Percentiles rank a stretch among this genome's conserved stretches.
Evolutionary conservation across 352 stramenopile genomes (phyloP).

Genomic region (Globisporangium barbulae): DNA sequence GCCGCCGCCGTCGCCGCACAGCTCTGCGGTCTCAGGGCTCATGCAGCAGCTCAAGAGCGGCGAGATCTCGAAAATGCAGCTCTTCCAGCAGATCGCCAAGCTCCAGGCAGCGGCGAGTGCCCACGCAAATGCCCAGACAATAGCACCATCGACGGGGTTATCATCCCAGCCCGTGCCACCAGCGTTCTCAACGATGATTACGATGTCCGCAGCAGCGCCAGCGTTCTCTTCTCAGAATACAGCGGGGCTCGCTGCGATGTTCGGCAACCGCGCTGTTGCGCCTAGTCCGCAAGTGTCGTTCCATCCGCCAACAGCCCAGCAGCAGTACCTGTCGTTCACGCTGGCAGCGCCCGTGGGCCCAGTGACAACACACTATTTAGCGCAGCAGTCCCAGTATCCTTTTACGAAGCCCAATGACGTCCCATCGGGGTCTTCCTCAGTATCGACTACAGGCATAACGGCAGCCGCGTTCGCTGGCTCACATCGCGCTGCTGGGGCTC

Average conservation of each 20-base stretch:
- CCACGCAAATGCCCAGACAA: slow-evolving; percentile 7
- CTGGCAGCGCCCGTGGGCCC: not conserved
- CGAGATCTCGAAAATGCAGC: slow-evolving; percentile 83
- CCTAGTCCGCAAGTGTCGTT: not conserved
- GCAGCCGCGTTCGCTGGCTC: not conserved
- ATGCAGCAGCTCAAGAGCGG: slow-evolving; percentile 84
- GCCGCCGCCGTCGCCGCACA: slow-evolving; percentile 24
- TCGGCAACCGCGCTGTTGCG: not conserved
- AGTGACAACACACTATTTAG: not conserved
- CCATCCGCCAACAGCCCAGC: not conserved
- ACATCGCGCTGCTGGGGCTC: not conserved
- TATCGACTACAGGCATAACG: not conserved
- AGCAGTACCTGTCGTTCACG: slow-evolving; percentile 2
- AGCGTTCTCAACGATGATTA: not conserved
- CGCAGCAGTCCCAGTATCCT: not conserved
- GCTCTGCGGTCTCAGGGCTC: slow-evolving; percentile 52
- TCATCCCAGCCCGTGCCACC: not conserved
- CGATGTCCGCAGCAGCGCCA: slow-evolving; percentile 4
- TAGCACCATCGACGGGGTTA: not conserved
- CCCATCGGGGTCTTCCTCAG: not conserved
- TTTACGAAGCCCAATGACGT: not conserved
- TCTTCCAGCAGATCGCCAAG: slow-evolving; percentile 80
- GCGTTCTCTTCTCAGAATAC: slow-evolving; percentile 2
- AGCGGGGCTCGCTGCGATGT: not conserved
- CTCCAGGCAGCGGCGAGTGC: slow-evolving; percentile 34